Evolutionary conservation across 2,329 filamentous ascomycete species (phyloP).

Genomic region (Dactylellina sp.): DNA sequence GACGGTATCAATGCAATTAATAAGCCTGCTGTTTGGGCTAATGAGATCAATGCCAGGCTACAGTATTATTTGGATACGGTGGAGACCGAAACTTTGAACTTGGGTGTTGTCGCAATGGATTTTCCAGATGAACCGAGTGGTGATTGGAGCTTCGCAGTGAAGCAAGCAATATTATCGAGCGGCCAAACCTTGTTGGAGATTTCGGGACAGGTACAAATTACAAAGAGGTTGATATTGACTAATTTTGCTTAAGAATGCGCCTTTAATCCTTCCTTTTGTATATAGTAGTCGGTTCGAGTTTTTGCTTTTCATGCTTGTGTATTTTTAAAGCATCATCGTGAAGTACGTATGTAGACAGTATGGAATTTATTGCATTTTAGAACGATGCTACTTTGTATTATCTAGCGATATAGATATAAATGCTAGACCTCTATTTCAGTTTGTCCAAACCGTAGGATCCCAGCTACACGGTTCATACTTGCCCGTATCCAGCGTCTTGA

Average conservation of each 20-base stretch:
- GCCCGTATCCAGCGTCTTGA: constrained; percentile 67
- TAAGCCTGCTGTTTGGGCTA: constrained; percentile 25
- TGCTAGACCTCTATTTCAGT: too few species aligned
- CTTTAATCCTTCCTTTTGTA: background rate
- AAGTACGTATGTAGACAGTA: too few species aligned
- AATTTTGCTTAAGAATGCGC: constrained; percentile 19
- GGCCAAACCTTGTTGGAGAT: constrained; percentile 23
- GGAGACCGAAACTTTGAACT: constrained; percentile 14
- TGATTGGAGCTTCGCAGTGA: constrained; percentile 14
- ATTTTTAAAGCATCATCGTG: too few species aligned
- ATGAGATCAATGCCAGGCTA: constrained; percentile 31
- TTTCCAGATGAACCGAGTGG: constrained; percentile 26
- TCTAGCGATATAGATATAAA: too few species aligned
- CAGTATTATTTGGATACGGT: constrained; percentile 21
- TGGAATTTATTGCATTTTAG: too few species aligned
- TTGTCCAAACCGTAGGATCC: constrained; percentile 67
- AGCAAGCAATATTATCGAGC: constrained; percentile 20
- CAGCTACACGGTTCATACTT: constrained; percentile 71
- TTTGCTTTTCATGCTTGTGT: too few species aligned
- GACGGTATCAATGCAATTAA: constrained; percentile 5
- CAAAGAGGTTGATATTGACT: constrained; percentile 31
- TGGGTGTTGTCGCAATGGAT: constrained; percentile 34
- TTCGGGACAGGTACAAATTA: constrained; percentile 21
- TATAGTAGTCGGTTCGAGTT: background rate
- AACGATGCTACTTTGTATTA: too few species aligned